These are phyloP conservation scores for Pyrenophora tritici-repentis DNA, from an alignment of 2,329 filamentous ascomycete genomes.

Conservation along the genomic window DNA sequence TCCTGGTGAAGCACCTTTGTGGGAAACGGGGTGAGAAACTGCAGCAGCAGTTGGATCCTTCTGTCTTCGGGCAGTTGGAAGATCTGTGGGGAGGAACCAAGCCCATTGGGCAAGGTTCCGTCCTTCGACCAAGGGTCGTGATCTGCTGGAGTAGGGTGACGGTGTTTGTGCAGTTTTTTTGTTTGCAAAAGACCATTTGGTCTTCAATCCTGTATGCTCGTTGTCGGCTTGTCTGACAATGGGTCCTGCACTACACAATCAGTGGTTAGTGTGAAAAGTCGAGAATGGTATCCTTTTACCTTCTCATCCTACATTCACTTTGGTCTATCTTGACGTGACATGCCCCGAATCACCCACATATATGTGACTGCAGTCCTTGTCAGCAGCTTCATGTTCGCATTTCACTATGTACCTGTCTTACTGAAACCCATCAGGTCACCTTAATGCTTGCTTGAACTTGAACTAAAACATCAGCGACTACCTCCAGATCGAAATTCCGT, in stretches of 20 bases:
- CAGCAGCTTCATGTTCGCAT: no score
- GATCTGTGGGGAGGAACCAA: neutral
- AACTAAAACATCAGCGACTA: no score
- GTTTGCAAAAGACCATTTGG: neutral
- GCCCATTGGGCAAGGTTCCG: neutral
- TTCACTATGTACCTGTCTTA: no score
- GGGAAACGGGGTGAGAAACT: neutral
- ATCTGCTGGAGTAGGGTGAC: neutral
- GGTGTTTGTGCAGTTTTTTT: neutral
- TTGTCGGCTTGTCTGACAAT: constrained; percentile 1
- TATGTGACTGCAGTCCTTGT: no score
- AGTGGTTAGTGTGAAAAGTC: neutral
- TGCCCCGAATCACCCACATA: no score
- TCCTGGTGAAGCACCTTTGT: neutral
- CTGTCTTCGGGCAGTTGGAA: neutral
- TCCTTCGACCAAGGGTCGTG: neutral
- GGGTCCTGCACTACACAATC: neutral
- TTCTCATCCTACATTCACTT: neutral
- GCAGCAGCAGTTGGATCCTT: neutral
- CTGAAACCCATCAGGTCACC: no score
- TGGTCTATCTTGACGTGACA: no score
- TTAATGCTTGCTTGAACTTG: no score
- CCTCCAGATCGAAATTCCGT: no score
- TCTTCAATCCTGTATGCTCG: neutral
- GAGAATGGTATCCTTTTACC: neutral